phyloP scores from a whole-genome alignment of 352 stramenopile species.

The Globisporangium ultimum region DNA sequence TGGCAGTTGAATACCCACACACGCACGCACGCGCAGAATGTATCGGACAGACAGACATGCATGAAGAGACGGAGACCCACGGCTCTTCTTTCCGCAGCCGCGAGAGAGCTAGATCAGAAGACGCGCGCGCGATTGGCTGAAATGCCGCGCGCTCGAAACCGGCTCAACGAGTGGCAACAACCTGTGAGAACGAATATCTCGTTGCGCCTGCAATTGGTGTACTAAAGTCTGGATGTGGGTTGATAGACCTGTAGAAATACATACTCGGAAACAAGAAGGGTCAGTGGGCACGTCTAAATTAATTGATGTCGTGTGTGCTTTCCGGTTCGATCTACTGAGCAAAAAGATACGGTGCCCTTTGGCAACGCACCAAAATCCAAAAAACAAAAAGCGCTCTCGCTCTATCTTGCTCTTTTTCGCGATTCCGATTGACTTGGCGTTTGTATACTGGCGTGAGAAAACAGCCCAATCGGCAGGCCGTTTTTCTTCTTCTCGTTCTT shows the following conservation, averaged over 20 bases:
- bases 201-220: too few species aligned
- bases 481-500: neutral
- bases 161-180: neutral
- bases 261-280: neutral
- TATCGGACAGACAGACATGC: neutral
- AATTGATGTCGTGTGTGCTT: too few species aligned
- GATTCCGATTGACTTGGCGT: conserved; percentile 3
- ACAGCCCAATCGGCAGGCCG: too few species aligned
- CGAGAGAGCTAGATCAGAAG: conserved; percentile 7
- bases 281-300: too few species aligned
- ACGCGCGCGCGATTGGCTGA: conserved; percentile 3
- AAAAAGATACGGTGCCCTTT: conserved; percentile 2
- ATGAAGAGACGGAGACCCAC: conserved; percentile 6
- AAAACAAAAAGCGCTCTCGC: conserved; percentile 14
- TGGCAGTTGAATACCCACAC: neutral
- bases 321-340: too few species aligned
- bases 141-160: conserved; percentile 1
- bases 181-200: neutral
- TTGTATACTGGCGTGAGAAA: neutral
- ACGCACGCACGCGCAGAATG: neutral
- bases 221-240: too few species aligned
- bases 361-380: conserved; percentile 11
- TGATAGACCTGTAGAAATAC: neutral
- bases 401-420: conserved; percentile 17
- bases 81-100: conserved; percentile 7